Conservation (phyloP, 768 basidiomycete species). For the Boletus insuetus region DNA sequence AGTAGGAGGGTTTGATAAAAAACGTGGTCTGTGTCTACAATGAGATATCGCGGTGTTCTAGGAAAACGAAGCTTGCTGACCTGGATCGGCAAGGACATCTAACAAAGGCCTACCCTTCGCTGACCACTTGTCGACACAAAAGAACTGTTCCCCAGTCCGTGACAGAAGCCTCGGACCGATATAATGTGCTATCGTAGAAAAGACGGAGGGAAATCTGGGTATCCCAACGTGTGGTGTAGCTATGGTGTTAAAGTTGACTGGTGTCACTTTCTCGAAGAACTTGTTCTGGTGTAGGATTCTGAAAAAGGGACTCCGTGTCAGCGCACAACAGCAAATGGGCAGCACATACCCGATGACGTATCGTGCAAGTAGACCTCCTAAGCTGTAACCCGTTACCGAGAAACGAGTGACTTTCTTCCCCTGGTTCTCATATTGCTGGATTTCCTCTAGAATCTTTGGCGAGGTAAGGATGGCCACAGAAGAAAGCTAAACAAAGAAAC, state of each 20-base stretch:
- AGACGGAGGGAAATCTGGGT: conserved; percentile 55
- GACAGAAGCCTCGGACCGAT: conserved; percentile 72
- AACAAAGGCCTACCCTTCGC: conserved; percentile 63
- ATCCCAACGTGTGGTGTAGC: conserved; percentile 85
- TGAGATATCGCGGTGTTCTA: neutral
- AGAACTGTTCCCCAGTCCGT: conserved; percentile 80
- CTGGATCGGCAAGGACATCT: conserved; percentile 78
- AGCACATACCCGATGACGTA: conserved; percentile 64
- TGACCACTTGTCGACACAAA: conserved; percentile 70
- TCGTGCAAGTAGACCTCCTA: conserved; percentile 81
- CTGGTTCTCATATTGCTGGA: conserved; percentile 49
- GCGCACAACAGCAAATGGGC: neutral
- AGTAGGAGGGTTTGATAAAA: conserved; percentile 70
- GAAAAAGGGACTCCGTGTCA: neutral
- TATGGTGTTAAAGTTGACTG: conserved; percentile 80
- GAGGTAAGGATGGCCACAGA: conserved; percentile 1
- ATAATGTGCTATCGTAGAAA: conserved; percentile 49
- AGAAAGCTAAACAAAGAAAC: neutral
- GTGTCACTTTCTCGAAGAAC: conserved; percentile 69
- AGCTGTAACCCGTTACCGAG: conserved; percentile 72
- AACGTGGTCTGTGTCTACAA: conserved; percentile 49
- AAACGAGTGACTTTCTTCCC: conserved; percentile 64
- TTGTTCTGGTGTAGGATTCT: conserved; percentile 63
- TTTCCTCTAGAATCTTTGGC: conserved; percentile 52
- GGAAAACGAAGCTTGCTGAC: conserved; percentile 33